Evolutionary conservation across 306 rosid species (phyloP).

Genomic region (Cyamopsis tetragonoloba): DNA sequence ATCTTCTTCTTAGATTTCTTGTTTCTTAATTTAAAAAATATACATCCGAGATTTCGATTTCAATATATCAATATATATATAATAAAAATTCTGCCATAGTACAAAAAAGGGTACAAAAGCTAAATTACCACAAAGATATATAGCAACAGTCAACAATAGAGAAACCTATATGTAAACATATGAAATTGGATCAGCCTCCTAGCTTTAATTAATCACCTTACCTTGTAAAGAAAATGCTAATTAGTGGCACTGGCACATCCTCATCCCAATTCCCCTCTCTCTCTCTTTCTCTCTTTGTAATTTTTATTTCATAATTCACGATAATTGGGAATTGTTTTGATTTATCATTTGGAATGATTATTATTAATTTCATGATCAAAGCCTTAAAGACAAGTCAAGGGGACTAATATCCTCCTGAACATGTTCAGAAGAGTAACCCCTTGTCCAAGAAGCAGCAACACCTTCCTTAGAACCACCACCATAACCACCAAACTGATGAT

Average conservation of each 20-base stretch:
- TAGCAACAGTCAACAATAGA: slow-evolving; percentile 21
- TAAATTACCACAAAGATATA: slow-evolving; percentile 21
- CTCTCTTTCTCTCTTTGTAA: background rate
- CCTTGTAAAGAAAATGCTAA: slow-evolving; percentile 29
- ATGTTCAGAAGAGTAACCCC: slow-evolving; percentile 31
- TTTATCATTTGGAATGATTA: no score
- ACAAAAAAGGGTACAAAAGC: slow-evolving; percentile 33
- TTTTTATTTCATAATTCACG: no score
- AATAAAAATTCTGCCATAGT: slow-evolving; percentile 31
- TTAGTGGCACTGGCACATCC: slow-evolving; percentile 13
- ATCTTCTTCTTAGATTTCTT: no score
- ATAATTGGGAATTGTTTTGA: no score
- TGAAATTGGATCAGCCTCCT: slow-evolving; percentile 21
- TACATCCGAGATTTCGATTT: no score
- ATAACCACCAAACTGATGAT: no score
- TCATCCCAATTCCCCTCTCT: no score
- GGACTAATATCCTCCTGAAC: slow-evolving; percentile 66
- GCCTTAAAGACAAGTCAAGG: slow-evolving; percentile 84
- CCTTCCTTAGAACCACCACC: slow-evolving; percentile 33
- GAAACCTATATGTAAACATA: slow-evolving; percentile 25
- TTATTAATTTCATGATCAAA: no score
- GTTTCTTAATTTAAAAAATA: no score
- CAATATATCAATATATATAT: no score
- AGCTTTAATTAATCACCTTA: no score
- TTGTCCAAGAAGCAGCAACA: slow-evolving; percentile 35